Conservation (phyloP, 805 yeast genomes). For the Nakazawaea populi region DNA sequence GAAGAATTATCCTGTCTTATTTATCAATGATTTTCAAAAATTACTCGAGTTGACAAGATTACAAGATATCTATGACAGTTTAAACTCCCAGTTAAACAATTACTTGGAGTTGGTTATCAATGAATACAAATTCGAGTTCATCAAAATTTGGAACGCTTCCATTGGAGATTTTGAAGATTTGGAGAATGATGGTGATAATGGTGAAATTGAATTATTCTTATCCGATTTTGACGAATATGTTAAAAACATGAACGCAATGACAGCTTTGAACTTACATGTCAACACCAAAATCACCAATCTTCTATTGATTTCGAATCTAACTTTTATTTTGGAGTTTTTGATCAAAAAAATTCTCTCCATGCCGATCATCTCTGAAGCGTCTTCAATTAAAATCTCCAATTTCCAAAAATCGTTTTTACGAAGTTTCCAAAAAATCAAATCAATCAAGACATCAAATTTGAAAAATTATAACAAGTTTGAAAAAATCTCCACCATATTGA, state of each 20-base stretch:
- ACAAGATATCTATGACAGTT: conserved; percentile 1
- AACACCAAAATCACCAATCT: conserved; percentile 2
- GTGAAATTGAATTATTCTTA: conserved; percentile 2
- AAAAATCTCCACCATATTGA: conserved; percentile 21
- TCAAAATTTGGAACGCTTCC: conserved; percentile 3
- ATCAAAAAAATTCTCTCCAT: conserved; percentile 2
- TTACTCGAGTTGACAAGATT: conserved; percentile 17
- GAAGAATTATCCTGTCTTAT: conserved; percentile 21
- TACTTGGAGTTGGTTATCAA: conserved; percentile 6
- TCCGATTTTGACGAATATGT: conserved; percentile 1
- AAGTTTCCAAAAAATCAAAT: neutral
- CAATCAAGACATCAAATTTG: conserved; percentile 8
- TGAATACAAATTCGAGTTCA: conserved; percentile 4
- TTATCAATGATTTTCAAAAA: conserved; percentile 25
- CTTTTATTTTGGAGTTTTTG: conserved; percentile 2
- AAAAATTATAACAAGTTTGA: conserved; percentile 22
- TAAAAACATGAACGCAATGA: neutral
- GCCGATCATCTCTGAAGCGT: conserved; percentile 4
- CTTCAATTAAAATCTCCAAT: neutral
- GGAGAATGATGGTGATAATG: neutral
- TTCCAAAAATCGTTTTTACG: conserved; percentile 4
- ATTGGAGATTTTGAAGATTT: conserved; percentile 3
- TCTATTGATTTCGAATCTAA: neutral
- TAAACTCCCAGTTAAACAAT: conserved; percentile 1
- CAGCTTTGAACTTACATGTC: neutral